Evolutionary conservation across 495 filamentous ascomycete genomes (phyloP).

Genomic region (Hyaloscypha finlandica): DNA sequence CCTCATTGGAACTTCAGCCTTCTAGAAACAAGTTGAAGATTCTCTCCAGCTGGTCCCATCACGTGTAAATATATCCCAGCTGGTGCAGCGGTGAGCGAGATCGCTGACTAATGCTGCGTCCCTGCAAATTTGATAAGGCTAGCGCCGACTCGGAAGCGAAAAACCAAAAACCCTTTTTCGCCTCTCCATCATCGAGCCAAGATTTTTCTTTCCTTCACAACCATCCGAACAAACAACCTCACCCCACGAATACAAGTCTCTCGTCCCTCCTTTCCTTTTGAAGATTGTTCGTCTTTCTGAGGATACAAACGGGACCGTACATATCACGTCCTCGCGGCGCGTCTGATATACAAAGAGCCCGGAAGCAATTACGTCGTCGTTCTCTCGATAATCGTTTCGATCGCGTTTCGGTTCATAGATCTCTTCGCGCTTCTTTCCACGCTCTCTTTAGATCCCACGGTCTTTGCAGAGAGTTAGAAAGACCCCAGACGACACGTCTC

Average conservation of each 20-base stretch:
- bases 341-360: conserved; percentile 30
- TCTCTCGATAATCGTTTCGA: conserved; percentile 35
- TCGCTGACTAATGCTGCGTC: neutral
- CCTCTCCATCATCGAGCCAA: conserved; percentile 33
- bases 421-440: conserved; percentile 37
- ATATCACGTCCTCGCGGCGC: conserved; percentile 41
- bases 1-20: too few species aligned
- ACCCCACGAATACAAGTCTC: conserved; percentile 29
- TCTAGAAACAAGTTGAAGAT: too few species aligned
- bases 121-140: conserved; percentile 15
- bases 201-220: conserved; percentile 26
- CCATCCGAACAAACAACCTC: conserved; percentile 28
- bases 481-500: conserved; percentile 7
- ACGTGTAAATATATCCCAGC: neutral
- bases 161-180: conserved; percentile 19
- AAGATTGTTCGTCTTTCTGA: conserved; percentile 45
- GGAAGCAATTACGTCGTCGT: conserved; percentile 32
- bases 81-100: too few species aligned
- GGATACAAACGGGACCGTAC: conserved; percentile 41
- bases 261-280: conserved; percentile 41
- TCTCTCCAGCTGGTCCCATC: neutral
- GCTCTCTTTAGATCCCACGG: conserved; percentile 35
- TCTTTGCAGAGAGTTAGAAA: conserved; percentile 24
- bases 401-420: conserved; percentile 43
- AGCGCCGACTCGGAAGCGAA: conserved; percentile 7